Conservation (phyloP, 495 filamentous ascomycete genomes). For the Xylaria intraflava region DNA sequence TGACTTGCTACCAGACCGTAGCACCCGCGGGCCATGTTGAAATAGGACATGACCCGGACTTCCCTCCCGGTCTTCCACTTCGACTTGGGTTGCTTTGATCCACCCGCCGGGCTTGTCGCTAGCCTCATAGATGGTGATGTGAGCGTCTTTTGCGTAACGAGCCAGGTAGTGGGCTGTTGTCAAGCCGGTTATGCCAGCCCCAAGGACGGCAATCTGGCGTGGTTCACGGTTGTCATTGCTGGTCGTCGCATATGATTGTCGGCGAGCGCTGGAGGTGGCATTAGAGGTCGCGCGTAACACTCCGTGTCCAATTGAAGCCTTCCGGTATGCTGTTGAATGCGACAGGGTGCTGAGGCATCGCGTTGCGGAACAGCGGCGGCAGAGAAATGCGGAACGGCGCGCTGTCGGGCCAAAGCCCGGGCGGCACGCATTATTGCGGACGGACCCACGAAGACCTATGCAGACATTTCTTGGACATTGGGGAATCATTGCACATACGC, state of each 20-base stretch:
- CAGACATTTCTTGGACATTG: constrained; percentile 17
- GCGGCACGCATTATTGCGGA: constrained; percentile 16
- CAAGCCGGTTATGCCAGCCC: constrained; percentile 88
- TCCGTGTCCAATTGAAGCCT: constrained; percentile 2
- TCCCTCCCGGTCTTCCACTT: constrained; percentile 52
- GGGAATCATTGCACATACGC: constrained; percentile 19
- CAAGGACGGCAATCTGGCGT: constrained; percentile 64
- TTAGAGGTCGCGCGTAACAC: background rate
- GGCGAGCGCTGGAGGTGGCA: background rate
- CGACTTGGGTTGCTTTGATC: constrained; percentile 61
- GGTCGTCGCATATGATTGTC: constrained; percentile 14
- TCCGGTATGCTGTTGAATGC: background rate
- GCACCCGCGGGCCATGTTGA: constrained; percentile 78
- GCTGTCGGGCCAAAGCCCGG: background rate
- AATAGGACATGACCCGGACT: constrained; percentile 57
- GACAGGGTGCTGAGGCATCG: constrained; percentile 16
- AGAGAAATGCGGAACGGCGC: background rate
- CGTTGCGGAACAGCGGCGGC: constrained; percentile 1
- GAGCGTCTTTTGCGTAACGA: constrained; percentile 38
- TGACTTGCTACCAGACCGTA: constrained; percentile 44
- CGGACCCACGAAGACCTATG: constrained; percentile 17
- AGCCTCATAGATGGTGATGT: constrained; percentile 75
- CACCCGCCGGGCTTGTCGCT: constrained; percentile 69
- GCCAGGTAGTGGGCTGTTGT: constrained; percentile 69
- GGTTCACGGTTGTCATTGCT: constrained; percentile 17